Evolutionary conservation across 2,329 filamentous ascomycete genomes (phyloP), one percentile per base, ranked within the genome.

Genomic region (Fusarium drepaniforme): DNA sequence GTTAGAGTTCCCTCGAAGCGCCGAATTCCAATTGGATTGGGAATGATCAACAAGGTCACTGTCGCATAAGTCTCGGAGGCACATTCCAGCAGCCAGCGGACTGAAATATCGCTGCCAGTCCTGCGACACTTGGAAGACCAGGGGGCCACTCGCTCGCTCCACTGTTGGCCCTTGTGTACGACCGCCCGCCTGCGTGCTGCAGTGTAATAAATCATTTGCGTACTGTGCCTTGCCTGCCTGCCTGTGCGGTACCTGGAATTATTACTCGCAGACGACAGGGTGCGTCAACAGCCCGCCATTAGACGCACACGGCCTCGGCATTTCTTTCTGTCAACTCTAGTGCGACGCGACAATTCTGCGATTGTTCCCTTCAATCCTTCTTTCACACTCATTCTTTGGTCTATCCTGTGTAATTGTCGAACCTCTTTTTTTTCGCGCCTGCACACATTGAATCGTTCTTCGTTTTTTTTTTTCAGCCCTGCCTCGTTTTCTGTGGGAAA

Each of bases 41-140:
- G 76, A 78, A 79, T 77, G 77, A 76, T 75, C 73, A 79, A 71
- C 67, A 66, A 75, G 64, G 65, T 66, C 60, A 64, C 66, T 70
- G 74, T 78, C 74, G 66, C 73, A 67, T 70, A 77, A 75, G 64
- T 70, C 70, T 73, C 37, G 51, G 66, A 61, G 68, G 70, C 66
- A 70, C 75, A 78, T 79, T 79, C 77, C 77, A 79, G 66, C 35
- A 64, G 66, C 30, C 61, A 75, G 59, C 67, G 53, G 57, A 57
- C 53, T 64, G 53, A 59, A 75, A 58, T 71, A 74, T 66, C 56
- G 51, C 74, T 57, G 37, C 30, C 35, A 67, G 59, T 64, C 53
- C 61, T 76, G 74, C 74, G 66, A 72, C 71, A 71, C 66, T 70
- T 58, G 58, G 66, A 53, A 40, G 68, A 64, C 72, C 74, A 71